A percentile compares a stretch with the other conserved stretches of the same genome.
phyloP scores from a whole-genome alignment of 495 filamentous ascomycete genomes.

The Xylaria bambusicola region DNA sequence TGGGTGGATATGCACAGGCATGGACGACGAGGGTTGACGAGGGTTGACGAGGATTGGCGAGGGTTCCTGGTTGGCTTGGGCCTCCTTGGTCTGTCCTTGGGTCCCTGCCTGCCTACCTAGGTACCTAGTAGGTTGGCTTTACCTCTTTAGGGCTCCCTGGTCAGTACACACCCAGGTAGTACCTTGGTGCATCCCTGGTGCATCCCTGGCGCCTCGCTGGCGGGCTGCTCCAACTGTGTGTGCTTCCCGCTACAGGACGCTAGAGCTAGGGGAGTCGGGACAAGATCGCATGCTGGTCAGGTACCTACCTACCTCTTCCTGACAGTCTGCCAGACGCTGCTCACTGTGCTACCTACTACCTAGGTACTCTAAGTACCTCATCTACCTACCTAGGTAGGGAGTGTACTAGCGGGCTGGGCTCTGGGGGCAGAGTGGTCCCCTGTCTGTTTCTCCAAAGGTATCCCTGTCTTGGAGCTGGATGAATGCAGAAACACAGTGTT shows the following conservation, averaged over 20 bases:
- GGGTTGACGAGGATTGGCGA: slow-evolving; percentile 19
- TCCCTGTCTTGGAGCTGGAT: slow-evolving; percentile 21
- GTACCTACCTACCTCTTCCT: slow-evolving; percentile 20
- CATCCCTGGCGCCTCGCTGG: neutral
- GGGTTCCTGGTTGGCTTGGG: slow-evolving; percentile 19
- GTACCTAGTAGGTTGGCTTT: too few species aligned
- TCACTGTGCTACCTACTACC: slow-evolving; percentile 8
- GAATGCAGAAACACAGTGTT: slow-evolving; percentile 20
- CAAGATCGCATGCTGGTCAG: slow-evolving; percentile 19
- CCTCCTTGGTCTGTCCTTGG: neutral
- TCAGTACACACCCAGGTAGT: too few species aligned
- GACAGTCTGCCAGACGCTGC: slow-evolving; percentile 9
- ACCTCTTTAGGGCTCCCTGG: too few species aligned
- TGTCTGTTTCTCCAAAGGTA: slow-evolving; percentile 17
- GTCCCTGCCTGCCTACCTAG: neutral
- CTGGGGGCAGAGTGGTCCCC: too few species aligned
- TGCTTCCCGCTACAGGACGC: slow-evolving; percentile 22
- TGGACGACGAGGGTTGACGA: slow-evolving; percentile 18
- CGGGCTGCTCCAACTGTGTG: slow-evolving; percentile 22
- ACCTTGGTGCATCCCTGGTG: neutral
- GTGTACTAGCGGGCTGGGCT: too few species aligned
- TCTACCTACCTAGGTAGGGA: too few species aligned
- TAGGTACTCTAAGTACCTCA: too few species aligned
- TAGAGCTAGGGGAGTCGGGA: slow-evolving; percentile 19
- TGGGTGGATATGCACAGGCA: slow-evolving; percentile 11